Evolutionary conservation across 192 early-diverging fungal species (phyloP).

Genomic region (Pilobolus umbonatus): DNA sequence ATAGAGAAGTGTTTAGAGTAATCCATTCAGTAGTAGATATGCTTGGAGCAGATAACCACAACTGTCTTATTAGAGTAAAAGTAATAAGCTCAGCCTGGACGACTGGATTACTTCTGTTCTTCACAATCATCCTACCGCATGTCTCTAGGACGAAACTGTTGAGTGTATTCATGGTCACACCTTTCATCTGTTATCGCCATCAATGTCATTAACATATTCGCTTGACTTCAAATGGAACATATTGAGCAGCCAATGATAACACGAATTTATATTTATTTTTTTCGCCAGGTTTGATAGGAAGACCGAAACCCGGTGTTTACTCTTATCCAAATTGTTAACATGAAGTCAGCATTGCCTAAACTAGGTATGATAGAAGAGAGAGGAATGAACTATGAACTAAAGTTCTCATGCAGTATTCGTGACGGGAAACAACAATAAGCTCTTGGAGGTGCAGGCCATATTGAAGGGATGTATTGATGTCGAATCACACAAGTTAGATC

Average conservation of each 20-base stretch:
- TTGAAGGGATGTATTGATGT: slow-evolving; percentile 63
- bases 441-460: slow-evolving; percentile 83
- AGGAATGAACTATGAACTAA: not conserved
- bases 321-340: not conserved
- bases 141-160: too few relatives aligned
- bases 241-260: not conserved
- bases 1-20: too few relatives aligned
- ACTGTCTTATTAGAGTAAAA: too few relatives aligned
- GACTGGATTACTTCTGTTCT: not conserved
- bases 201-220: not conserved
- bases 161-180: too few relatives aligned
- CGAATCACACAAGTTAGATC: slow-evolving; percentile 64
- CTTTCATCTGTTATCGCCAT: not conserved
- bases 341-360: slow-evolving; percentile 15
- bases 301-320: too few relatives aligned
- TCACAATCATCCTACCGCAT: not conserved
- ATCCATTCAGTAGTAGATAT: too few relatives aligned
- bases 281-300: not conserved
- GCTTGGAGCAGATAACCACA: too few relatives aligned
- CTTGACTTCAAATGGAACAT: not conserved
- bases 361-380: slow-evolving; percentile 3
- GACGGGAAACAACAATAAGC: slow-evolving; percentile 96
- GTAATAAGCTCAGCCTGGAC: not conserved
- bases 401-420: slow-evolving; percentile 62
- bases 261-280: slow-evolving; percentile 13